Evolutionary conservation across 2,329 filamentous ascomycete species (phyloP).

Genomic region (Purpureocillium takamizusanense): DNA sequence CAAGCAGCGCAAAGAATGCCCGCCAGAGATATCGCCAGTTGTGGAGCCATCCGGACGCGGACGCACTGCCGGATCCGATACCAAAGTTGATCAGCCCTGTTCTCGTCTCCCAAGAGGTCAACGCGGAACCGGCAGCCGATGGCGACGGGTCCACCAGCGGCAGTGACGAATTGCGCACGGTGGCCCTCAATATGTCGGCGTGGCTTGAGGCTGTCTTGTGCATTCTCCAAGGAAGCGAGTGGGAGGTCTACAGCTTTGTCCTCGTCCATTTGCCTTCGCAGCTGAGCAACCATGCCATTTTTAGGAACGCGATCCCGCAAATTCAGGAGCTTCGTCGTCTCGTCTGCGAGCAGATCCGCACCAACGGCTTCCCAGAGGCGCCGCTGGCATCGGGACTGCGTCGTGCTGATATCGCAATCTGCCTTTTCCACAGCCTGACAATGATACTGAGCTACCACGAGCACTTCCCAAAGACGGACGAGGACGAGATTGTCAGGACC

Average conservation of each 20-base stretch:
- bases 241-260: slow-evolving; percentile 89
- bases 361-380: slow-evolving; percentile 71
- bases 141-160: slow-evolving; percentile 11
- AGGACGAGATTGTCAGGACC: slow-evolving; percentile 79
- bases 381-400: slow-evolving; percentile 70
- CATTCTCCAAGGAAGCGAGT: slow-evolving; percentile 70
- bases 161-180: slow-evolving; percentile 22
- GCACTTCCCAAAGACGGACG: slow-evolving; percentile 72
- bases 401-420: slow-evolving; percentile 81
- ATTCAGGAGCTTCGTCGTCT: slow-evolving; percentile 67
- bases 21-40: slow-evolving; percentile 36
- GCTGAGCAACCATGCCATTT: slow-evolving; percentile 81
- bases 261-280: slow-evolving; percentile 81
- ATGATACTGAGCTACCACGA: slow-evolving; percentile 87
- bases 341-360: slow-evolving; percentile 75
- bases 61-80: slow-evolving; percentile 42
- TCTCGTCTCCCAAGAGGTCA: slow-evolving; percentile 30
- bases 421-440: slow-evolving; percentile 77
- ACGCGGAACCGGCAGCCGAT: slow-evolving; percentile 1
- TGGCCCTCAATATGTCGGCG: slow-evolving; percentile 46
- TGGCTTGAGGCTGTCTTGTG: slow-evolving; percentile 73
- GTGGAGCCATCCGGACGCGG: slow-evolving; percentile 49
- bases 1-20: slow-evolving; percentile 27
- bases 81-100: slow-evolving; percentile 39
- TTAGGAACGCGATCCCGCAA: slow-evolving; percentile 62